phyloP scores from a whole-genome alignment of 2,329 filamentous ascomycete genomes.

The Diaporthe citriasiana region DNA sequence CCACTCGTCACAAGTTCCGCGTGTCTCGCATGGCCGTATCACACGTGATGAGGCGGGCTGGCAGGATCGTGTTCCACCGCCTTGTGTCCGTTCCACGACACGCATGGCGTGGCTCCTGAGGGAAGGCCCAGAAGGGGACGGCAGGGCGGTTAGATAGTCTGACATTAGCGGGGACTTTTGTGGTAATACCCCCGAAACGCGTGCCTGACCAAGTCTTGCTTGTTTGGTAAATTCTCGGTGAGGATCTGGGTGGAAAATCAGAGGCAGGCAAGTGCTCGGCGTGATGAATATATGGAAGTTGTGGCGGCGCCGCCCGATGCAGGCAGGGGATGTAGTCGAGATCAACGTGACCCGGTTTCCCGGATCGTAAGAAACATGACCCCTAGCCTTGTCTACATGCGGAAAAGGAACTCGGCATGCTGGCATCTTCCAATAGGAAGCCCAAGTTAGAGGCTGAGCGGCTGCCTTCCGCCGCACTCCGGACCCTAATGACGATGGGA shows the following conservation, averaged over 20 bases:
- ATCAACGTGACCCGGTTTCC: slow-evolving; percentile 11
- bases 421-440: slow-evolving; percentile 13
- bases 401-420: slow-evolving; percentile 1
- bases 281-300: slow-evolving; percentile 11
- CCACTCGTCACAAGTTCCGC: neutral
- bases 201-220: slow-evolving; percentile 5
- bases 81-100: slow-evolving; percentile 18
- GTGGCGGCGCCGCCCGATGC: slow-evolving; percentile 27
- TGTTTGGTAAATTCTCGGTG: neutral
- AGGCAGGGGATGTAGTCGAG: neutral
- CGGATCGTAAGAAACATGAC: slow-evolving; percentile 25
- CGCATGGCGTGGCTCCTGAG: neutral
- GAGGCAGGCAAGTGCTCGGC: slow-evolving; percentile 1
- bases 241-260: neutral
- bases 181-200: slow-evolving; percentile 3
- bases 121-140: too few relatives aligned
- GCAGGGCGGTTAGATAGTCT: neutral
- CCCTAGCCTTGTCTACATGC: slow-evolving; percentile 10
- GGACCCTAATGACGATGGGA: slow-evolving; percentile 9
- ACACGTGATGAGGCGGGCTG: slow-evolving; percentile 25
- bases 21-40: slow-evolving; percentile 20
- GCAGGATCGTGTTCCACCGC: slow-evolving; percentile 20
- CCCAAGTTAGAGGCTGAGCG: neutral
- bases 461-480: slow-evolving; percentile 28
- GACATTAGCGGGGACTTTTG: neutral